Evolutionary conservation across 345 rosid species (phyloP).

Genomic region (Murraya koenigii): DNA sequence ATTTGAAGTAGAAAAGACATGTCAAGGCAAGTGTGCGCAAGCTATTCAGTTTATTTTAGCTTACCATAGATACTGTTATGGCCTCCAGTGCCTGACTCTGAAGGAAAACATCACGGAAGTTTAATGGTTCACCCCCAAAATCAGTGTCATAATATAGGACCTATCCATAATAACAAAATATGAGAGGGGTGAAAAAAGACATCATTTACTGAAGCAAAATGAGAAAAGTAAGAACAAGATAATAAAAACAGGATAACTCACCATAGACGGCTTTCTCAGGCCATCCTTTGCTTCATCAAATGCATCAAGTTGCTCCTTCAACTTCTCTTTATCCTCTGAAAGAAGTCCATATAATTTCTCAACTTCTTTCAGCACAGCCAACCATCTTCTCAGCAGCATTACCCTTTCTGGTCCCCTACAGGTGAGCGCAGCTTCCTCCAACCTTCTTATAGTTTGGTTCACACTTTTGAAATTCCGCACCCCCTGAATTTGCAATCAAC

Average conservation of each 20-base stretch:
- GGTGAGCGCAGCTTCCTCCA: constrained; percentile 85
- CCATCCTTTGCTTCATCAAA: constrained; percentile 54
- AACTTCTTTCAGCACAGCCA: constrained; percentile 67
- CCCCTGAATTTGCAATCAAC: constrained; percentile 40
- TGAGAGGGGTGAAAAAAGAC: neutral
- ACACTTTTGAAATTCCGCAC: constrained; percentile 58
- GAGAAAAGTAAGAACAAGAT: neutral
- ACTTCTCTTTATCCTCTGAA: constrained; percentile 41
- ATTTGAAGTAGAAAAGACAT: neutral
- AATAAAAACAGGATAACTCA: constrained; percentile 20
- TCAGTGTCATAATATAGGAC: constrained; percentile 83
- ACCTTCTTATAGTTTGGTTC: constrained; percentile 67
- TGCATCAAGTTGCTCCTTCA: constrained; percentile 36
- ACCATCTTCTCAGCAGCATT: constrained; percentile 74
- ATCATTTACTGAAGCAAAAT: neutral
- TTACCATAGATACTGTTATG: constrained; percentile 79
- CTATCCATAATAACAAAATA: constrained; percentile 33
- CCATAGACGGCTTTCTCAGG: constrained; percentile 46
- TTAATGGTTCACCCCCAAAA: constrained; percentile 77
- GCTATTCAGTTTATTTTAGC: constrained; percentile 16
- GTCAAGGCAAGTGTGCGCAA: neutral
- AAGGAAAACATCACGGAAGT: constrained; percentile 86
- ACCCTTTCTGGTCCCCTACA: constrained; percentile 76
- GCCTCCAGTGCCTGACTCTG: constrained; percentile 97
- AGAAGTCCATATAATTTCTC: constrained; percentile 40